Percentiles rank a stretch among this genome's conserved stretches.
Conservation (phyloP, 106 monocot species). For the Acorus calamus region DNA sequence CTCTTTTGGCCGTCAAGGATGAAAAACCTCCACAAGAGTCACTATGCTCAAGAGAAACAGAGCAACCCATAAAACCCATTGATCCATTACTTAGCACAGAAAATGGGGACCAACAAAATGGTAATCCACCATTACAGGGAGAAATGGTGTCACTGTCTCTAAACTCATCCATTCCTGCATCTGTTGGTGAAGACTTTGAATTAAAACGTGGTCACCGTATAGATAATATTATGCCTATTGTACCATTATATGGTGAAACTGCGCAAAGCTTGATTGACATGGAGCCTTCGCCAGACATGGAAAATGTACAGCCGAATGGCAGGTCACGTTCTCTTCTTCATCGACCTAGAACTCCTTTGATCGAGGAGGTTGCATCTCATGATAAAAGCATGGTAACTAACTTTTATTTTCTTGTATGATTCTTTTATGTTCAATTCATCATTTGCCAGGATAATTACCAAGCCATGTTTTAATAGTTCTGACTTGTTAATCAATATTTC, state of each 20-base stretch:
- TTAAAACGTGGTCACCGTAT: too few species aligned
- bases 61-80: too few species aligned
- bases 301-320: slow-evolving; percentile 25
- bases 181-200: too few species aligned
- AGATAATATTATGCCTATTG: too few species aligned
- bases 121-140: too few species aligned
- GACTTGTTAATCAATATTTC: slow-evolving; percentile 3
- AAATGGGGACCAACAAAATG: too few species aligned
- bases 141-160: too few species aligned
- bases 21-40: background rate
- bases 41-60: too few species aligned
- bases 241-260: background rate
- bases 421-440: background rate
- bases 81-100: too few species aligned
- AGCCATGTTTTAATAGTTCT: background rate
- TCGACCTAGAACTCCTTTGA: slow-evolving; percentile 81
- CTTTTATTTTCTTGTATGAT: slow-evolving; percentile 1
- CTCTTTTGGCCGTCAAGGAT: background rate
- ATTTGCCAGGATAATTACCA: background rate
- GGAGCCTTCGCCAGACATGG: slow-evolving; percentile 20
- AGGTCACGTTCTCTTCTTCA: slow-evolving; percentile 55
- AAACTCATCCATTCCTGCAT: too few species aligned
- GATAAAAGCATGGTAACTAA: slow-evolving; percentile 80
- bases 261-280: background rate
- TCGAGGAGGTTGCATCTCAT: slow-evolving; percentile 91